Conservation (phyloP, 2,329 filamentous ascomycete species). For the Nannizziopsis arthrosporioides region DNA sequence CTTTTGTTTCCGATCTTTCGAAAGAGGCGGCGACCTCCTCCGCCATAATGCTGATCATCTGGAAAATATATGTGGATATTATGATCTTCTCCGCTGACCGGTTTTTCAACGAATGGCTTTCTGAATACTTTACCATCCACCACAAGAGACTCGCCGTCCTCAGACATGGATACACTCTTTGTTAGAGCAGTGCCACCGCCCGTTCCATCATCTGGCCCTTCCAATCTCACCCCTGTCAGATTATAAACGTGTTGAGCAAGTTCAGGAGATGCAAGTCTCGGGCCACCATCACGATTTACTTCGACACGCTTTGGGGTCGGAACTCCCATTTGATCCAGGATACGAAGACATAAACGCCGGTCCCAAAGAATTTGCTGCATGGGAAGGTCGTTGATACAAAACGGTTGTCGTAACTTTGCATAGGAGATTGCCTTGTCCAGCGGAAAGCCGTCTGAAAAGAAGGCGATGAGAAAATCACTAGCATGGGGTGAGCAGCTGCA, state of each 20-base stretch:
- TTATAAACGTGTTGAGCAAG: constrained; percentile 69
- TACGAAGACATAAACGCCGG: constrained; percentile 72
- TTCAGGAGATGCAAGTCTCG: constrained; percentile 63
- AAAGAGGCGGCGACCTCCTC: constrained; percentile 84
- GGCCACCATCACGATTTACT: constrained; percentile 86
- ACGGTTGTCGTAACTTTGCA: constrained; percentile 81
- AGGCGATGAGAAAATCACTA: constrained; percentile 86
- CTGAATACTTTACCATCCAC: constrained; percentile 72
- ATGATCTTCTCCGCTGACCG: constrained; percentile 95
- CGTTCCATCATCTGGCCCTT: constrained; percentile 57
- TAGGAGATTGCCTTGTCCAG: constrained; percentile 96
- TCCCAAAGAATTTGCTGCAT: constrained; percentile 99
- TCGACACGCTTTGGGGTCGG: constrained; percentile 81
- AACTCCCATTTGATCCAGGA: constrained; percentile 80
- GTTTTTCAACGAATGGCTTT: constrained; percentile 97
- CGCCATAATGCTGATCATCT: constrained; percentile 57
- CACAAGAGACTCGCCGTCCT: constrained; percentile 74
- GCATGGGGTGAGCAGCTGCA: not conserved
- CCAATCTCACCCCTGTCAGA: constrained; percentile 63
- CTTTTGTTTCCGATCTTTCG: constrained; percentile 98
- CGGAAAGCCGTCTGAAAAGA: constrained; percentile 96
- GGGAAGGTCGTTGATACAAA: constrained; percentile 91
- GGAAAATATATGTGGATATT: constrained; percentile 98
- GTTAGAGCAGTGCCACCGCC: constrained; percentile 47
- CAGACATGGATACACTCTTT: constrained; percentile 68